Evolutionary conservation across 2,329 filamentous ascomycete species (phyloP).

Genomic region (Colletotrichum sp.): DNA sequence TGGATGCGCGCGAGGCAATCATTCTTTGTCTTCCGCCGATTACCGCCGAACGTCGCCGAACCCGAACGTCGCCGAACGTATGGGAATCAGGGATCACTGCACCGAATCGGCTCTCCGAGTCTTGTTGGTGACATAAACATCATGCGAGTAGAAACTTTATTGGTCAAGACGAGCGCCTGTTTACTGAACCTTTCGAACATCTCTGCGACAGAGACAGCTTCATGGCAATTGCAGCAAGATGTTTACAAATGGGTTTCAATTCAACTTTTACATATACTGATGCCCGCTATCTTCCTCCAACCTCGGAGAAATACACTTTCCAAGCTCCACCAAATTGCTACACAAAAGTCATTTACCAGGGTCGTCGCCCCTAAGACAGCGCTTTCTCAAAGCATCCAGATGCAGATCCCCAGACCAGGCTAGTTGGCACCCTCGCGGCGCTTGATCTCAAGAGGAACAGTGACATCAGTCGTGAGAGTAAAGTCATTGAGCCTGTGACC

Average conservation of each 20-base stretch:
- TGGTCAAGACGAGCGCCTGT: not conserved
- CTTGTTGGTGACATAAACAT: not conserved
- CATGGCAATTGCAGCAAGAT: not conserved
- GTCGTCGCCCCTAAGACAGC: not conserved
- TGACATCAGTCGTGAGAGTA: not conserved
- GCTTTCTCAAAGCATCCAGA: not conserved
- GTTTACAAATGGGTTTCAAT: not conserved
- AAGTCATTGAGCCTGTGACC: not conserved
- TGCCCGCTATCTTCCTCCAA: not conserved
- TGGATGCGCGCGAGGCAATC: not conserved
- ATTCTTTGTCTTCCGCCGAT: not conserved
- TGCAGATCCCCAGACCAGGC: not conserved
- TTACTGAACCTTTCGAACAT: not conserved
- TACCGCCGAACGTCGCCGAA: not conserved
- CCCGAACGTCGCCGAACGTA: not conserved
- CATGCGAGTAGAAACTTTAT: fast-evolving
- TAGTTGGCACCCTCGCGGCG: not conserved
- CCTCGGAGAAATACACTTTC: not conserved
- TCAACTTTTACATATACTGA: not conserved
- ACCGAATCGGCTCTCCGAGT: not conserved
- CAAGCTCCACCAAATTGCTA: not conserved
- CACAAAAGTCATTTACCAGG: not conserved
- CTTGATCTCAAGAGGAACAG: slow-evolving; percentile 4
- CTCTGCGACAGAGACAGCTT: not conserved
- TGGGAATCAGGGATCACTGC: not conserved